Base-by-base conservation (phyloP, 169 alveolate species). In the Plasmodium billcollinsi region DNA sequence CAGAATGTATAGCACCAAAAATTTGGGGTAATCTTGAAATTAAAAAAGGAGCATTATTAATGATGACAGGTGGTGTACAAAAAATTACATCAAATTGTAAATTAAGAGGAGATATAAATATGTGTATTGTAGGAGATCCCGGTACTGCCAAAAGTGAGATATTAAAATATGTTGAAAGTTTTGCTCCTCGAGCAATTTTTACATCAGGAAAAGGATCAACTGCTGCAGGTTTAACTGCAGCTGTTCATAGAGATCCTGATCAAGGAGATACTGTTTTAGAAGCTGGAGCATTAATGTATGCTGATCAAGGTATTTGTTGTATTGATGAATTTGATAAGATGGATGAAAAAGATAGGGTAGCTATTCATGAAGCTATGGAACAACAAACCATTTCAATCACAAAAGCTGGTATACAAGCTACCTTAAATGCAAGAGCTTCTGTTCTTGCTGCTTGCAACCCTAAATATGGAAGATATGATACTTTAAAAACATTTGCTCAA, bases 381-480 rank as follows among this genome's bases (percentile, higher is more conserved):
- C 99, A 98, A 90, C 98, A 98, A 95, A 98, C 99, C 12, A 98
- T 98, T 11, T 97, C 99, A 15, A 97, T 98, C 21, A 98, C 99
- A 50, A 98, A 98, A 92, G 99, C 99, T 12, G 99, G 99, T 49
- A 97, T 98, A 5, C 98, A 97, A 73, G 99, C 99, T 18, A 98
- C 99, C n/a, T 93, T 98, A 45, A 98, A 97, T 94, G 99, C 99
- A 1, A 96, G 99, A 74, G 98, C 99, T 11, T 97, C 99, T 33
- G 98, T 99, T n/a, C 95, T 99, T 80, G 99, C 99, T 12, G 99
- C 99, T 29, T 99, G 99, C 11, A 99, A 98, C 93, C 99, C 99
- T 20, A 93, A 97, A 15, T 96, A 96, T 89, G 99, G 99, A 47
- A 94, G 99, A 88, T 98, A 97, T 90, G 99, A 97, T 92, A 95